Percentiles rank a stretch among this genome's conserved stretches.
Conservation (phyloP, 768 basidiomycete species). For the Trametes sanguinea region DNA sequence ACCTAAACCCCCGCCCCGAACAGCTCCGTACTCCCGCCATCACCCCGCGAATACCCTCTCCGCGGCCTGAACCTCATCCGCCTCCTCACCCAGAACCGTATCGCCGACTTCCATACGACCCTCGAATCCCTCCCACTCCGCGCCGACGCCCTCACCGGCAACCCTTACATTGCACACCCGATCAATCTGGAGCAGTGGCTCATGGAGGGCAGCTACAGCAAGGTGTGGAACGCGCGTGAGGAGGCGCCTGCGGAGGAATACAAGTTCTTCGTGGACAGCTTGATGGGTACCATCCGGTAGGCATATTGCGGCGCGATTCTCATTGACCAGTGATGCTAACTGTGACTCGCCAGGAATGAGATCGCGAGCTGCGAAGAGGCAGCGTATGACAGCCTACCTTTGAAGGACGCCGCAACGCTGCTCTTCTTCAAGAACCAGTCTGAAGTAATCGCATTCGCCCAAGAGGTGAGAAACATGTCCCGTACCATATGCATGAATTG, state of each 20-base stretch:
- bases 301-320: background rate
- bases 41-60: constrained; percentile 84
- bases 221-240: constrained; percentile 94
- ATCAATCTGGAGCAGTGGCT: constrained; percentile 95
- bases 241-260: constrained; percentile 94
- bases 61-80: constrained; percentile 94
- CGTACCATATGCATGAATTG: background rate
- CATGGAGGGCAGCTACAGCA: constrained; percentile 98
- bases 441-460: constrained; percentile 82
- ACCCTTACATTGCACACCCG: constrained; percentile 79
- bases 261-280: constrained; percentile 88
- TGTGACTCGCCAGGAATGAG: constrained; percentile 65
- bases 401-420: constrained; percentile 87
- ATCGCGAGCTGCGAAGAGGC: constrained; percentile 96
- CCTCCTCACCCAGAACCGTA: constrained; percentile 92
- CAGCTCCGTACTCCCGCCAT: constrained; percentile 76
- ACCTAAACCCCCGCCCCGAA: constrained; percentile 3
- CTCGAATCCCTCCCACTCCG: constrained; percentile 83
- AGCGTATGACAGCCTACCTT: constrained; percentile 88
- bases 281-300: constrained; percentile 93
- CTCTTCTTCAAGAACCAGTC: constrained; percentile 86
- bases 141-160: constrained; percentile 65
- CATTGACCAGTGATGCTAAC: background rate
- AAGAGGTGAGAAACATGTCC: constrained; percentile 53
- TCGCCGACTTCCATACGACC: constrained; percentile 96